Evolutionary conservation across 805 yeast genomes (phyloP).

Genomic region (Danielia reshetovae): DNA sequence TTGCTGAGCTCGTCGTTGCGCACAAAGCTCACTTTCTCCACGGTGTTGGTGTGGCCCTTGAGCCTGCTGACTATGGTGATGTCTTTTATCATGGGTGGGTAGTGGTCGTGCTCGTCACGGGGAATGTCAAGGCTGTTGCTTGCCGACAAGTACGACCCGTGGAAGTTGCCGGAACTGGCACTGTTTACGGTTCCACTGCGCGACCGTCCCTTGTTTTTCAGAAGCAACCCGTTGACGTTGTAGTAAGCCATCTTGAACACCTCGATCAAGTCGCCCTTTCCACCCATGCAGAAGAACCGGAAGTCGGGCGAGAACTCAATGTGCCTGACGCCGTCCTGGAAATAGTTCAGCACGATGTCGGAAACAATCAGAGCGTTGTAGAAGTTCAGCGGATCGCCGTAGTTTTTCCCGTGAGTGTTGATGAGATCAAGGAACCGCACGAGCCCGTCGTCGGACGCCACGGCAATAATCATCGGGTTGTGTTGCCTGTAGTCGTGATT

Average conservation of each 20-base stretch:
- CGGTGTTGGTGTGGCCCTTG: constrained; percentile 39
- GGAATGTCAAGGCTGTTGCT: constrained; percentile 22
- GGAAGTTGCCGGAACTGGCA: constrained; percentile 14
- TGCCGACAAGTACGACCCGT: constrained; percentile 19
- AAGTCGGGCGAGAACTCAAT: constrained; percentile 47
- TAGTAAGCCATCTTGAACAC: constrained; percentile 38
- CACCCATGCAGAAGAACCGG: constrained; percentile 44
- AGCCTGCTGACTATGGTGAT: constrained; percentile 33
- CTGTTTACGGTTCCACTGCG: constrained; percentile 39
- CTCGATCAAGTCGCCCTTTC: constrained; percentile 51
- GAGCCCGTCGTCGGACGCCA: constrained; percentile 66
- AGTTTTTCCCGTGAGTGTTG: constrained; percentile 24
- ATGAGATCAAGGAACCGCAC: constrained; percentile 52
- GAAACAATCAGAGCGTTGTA: constrained; percentile 27
- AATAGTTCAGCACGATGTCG: constrained; percentile 61
- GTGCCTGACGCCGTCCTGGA: constrained; percentile 56
- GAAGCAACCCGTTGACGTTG: constrained; percentile 34
- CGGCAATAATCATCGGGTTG: constrained; percentile 44
- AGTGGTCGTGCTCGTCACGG: constrained; percentile 13
- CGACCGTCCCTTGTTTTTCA: constrained; percentile 22
- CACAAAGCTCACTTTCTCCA: constrained; percentile 27
- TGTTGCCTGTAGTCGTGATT: constrained; percentile 17
- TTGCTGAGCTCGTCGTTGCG: constrained; percentile 8
- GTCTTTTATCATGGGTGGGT: constrained; percentile 37
- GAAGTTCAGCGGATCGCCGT: constrained; percentile 21